Base-by-base conservation (phyloP, 257 asterid genomes). In the Thymus quinquecostatus region DNA sequence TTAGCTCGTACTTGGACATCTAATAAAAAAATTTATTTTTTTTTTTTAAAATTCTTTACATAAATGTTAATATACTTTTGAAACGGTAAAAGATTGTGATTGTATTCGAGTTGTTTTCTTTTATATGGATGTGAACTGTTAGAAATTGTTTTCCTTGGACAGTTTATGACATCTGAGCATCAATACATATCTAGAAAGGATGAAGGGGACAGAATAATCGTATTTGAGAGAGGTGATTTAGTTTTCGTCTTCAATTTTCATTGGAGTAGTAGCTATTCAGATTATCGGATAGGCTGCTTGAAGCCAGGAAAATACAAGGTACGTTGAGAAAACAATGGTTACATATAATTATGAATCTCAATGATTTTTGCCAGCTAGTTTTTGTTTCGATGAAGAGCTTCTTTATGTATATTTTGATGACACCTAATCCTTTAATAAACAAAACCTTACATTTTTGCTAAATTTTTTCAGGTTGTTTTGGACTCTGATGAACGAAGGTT, bases 231-330 rank as follows among this genome's bases (percentile, higher is more conserved):
- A 79, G 99, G 88, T 62, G 78, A 92, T 84, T 78, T 95, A 45
- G 88, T 95, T 60, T 92, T 92, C 61, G 97, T 95, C 74, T 92
- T 92, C 72, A 95, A 95, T 77, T 95, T 95, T 69, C 99, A 92
- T 65, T 95, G 97, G 96, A 85, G 75, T 50, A 79, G 48, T 66
- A 94, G 99, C 69, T 95, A 83, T 82, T 91, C 92, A 5, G 95
- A 89, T 78, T 95, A 95, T 67, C 87, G 79, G 43, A 77, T 92
- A 40, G 99, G 99, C 71, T 95, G 99, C 88, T 76, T 83, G 12
- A 84, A 84, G 83, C 88, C 92, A n/a, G 99, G 98, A 73, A 95
- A 95, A 76, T 95, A 95, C 82, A 88, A 89, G 98, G 99, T 94
- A 81, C 41, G 60, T 14, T 10, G 49, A 54, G 32, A 44, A 75